Evolutionary conservation across 305 asterid genomes (phyloP).

Genomic region (Plantago lanceolata): DNA sequence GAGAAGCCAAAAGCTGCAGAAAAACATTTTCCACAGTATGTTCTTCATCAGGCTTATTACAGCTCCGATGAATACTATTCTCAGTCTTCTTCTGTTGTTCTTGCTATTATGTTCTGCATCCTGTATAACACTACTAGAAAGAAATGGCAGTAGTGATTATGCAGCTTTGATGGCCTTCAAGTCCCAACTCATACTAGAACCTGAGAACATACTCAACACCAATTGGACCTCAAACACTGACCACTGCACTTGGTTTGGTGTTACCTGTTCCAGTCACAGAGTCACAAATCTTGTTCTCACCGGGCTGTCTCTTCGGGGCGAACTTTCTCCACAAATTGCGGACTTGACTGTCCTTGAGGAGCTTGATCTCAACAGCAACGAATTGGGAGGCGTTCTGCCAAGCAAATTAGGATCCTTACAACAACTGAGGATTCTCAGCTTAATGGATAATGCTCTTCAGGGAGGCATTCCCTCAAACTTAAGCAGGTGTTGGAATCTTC

Average conservation of each 20-base stretch:
- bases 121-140: neutral
- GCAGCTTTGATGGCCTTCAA: slow-evolving; percentile 33
- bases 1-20: no score
- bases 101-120: slow-evolving; percentile 6
- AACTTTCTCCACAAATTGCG: slow-evolving; percentile 21
- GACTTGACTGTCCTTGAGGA: slow-evolving; percentile 29
- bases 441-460: slow-evolving; percentile 26
- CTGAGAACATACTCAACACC: slow-evolving; percentile 21
- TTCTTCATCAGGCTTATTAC: neutral
- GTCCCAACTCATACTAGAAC: slow-evolving; percentile 20
- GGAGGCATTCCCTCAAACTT: slow-evolving; percentile 34
- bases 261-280: slow-evolving; percentile 29
- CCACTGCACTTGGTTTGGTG: slow-evolving; percentile 37
- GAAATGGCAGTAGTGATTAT: slow-evolving; percentile 23
- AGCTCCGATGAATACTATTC: neutral
- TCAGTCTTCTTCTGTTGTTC: neutral
- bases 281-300: slow-evolving; percentile 29
- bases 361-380: slow-evolving; percentile 33
- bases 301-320: slow-evolving; percentile 31
- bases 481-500: slow-evolving; percentile 28
- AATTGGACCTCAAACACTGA: slow-evolving; percentile 36
- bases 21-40: no score
- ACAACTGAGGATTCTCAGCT: slow-evolving; percentile 26
- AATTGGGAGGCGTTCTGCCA: slow-evolving; percentile 31
- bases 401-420: slow-evolving; percentile 34